Evolutionary conservation across 805 yeast genomes (phyloP), one percentile per base, ranked within the genome.

Genomic region (Pichia pseudocactophila): DNA sequence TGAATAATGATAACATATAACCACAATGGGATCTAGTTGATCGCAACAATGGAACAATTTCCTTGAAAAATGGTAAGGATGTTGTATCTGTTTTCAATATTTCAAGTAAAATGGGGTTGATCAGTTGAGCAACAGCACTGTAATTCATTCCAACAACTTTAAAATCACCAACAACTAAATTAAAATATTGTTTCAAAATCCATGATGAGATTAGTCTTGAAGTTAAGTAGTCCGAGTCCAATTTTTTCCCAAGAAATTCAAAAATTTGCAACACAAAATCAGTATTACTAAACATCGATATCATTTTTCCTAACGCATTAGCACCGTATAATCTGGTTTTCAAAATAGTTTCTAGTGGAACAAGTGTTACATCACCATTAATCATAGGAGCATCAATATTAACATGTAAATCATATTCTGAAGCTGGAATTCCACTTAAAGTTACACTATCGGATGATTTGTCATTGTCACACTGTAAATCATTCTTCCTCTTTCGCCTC

Each of bases 321-420:
- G 96, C 80, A 4, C 89, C 84, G 11, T 79, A 74, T 13, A 84
- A 68, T 60, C 92, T 80, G 3, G 94, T 83, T 37, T 82, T 71
- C 28, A 87, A 67, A 44, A 92, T 74, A 1, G 76, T 76, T 25
- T 85, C 89, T 37, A 71, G 62, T 0, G 95, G 96, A 28, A 92
- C 78, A 22, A 92, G 67, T 42, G 88, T 78, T 15, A 92, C 82
- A 62, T 92, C 99, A 54, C 98, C 98, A 36, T 78, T 74, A 45
- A 83, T 76, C 60, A 92, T 81, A 4, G 97, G 96, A 3, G 95
- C 83, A 63, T 92, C 99, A 45, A 92, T 89, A 57, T 90, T 88
- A 40, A 87, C 81, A 45, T 75, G 74, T 42, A 77, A 71, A 39
- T 73, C 81, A 43, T 58, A 60, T 30, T 72, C 82, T 3, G 73